phyloP scores from a whole-genome alignment of 2,329 filamentous ascomycete species.

The Hawksworthiomyces lignivorus region DNA sequence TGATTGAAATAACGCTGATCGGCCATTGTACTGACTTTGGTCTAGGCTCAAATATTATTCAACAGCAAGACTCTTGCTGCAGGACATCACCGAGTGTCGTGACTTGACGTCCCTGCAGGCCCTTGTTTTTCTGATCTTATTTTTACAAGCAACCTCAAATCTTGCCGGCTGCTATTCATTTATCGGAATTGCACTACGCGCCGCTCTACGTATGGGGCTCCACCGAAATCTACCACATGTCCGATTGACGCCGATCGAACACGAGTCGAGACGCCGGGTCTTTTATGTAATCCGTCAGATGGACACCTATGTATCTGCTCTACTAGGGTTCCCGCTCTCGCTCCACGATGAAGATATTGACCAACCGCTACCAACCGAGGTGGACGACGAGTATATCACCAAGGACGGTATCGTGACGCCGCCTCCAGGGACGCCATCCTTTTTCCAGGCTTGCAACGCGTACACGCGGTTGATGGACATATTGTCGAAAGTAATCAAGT shows the following conservation, averaged over 20 bases:
- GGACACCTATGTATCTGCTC: slow-evolving; percentile 61
- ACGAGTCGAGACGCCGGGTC: slow-evolving; percentile 54
- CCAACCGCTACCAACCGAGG: slow-evolving; percentile 55
- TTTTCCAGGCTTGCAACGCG: slow-evolving; percentile 59
- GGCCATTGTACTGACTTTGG: neutral
- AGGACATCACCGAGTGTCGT: slow-evolving; percentile 60
- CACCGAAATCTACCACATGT: slow-evolving; percentile 64
- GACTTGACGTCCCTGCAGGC: slow-evolving; percentile 69
- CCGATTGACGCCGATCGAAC: slow-evolving; percentile 54
- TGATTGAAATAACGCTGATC: neutral
- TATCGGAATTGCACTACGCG: slow-evolving; percentile 68
- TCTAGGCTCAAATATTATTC: slow-evolving; percentile 67
- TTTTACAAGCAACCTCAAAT: slow-evolving; percentile 72
- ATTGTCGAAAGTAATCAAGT: slow-evolving; percentile 55
- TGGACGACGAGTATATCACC: slow-evolving; percentile 62
- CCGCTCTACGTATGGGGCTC: slow-evolving; percentile 68
- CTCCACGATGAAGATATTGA: slow-evolving; percentile 59
- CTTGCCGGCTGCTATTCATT: slow-evolving; percentile 74
- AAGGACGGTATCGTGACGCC: slow-evolving; percentile 47
- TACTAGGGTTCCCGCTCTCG: slow-evolving; percentile 58
- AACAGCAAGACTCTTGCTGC: slow-evolving; percentile 56
- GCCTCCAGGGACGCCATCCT: slow-evolving; percentile 48
- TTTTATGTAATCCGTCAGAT: slow-evolving; percentile 64
- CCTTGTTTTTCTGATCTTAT: slow-evolving; percentile 72
- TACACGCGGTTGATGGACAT: slow-evolving; percentile 57